These are phyloP conservation scores for Trypanosoma avium DNA, from an alignment of 208 protist species.

Conservation along the genomic window DNA sequence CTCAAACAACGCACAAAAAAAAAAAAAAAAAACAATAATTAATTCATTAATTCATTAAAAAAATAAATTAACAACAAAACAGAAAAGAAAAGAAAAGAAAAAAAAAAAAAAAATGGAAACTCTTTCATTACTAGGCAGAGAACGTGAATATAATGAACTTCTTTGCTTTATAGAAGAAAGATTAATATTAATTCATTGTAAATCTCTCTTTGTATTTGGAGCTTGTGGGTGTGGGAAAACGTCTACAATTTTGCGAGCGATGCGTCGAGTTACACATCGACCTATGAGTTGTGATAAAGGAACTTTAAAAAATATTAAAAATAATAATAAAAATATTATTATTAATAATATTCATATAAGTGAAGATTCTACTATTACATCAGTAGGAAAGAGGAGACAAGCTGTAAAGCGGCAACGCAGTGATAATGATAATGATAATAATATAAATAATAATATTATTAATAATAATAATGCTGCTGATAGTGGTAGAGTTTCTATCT, in stretches of 20 bases:
- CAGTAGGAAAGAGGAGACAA: background rate
- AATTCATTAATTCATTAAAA: background rate
- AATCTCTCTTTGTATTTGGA: conserved; percentile 79
- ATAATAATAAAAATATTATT: conserved; percentile 3
- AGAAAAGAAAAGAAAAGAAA: background rate
- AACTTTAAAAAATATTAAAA: background rate
- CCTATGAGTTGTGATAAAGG: conserved; percentile 58
- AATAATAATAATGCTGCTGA: background rate
- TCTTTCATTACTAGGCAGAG: conserved; percentile 36
- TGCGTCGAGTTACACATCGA: conserved; percentile 52
- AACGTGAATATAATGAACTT: conserved; percentile 58
- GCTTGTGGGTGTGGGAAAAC: conserved; percentile 86
- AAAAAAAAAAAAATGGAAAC: conserved; percentile 21
- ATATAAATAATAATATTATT: background rate
- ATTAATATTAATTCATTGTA: conserved; percentile 30
- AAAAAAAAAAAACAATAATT: background rate
- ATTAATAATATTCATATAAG: conserved; percentile 25
- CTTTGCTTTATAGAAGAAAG: conserved; percentile 52
- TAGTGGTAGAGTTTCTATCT: background rate
- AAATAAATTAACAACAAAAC: too few species aligned
- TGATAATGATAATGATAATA: background rate
- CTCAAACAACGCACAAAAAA: background rate
- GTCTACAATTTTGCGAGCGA: conserved; percentile 65
- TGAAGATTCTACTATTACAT: background rate
- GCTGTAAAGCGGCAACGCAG: background rate